phyloP scores from a whole-genome alignment of 2,329 filamentous ascomycete species.

The Xylariales sp. region DNA sequence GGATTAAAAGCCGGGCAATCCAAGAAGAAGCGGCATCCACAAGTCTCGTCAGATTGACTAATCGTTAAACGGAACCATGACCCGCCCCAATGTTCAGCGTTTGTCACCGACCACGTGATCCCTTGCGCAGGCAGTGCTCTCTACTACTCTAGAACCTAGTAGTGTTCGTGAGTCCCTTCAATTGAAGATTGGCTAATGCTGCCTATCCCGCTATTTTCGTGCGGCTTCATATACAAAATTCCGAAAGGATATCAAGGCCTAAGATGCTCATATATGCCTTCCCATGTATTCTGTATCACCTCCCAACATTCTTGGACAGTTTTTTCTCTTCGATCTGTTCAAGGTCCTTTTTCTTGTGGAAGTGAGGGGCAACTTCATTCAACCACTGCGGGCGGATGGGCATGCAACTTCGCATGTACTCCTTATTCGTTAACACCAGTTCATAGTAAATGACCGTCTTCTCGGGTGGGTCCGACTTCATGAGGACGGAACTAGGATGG shows the following conservation, averaged over 20 bases:
- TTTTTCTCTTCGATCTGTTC: constrained; percentile 86
- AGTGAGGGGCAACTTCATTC: constrained; percentile 90
- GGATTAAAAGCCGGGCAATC: constrained; percentile 1
- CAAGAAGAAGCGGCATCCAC: constrained; percentile 2
- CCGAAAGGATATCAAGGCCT: background rate
- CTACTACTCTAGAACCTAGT: background rate
- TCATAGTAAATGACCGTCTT: constrained; percentile 92
- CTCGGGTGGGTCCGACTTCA: constrained; percentile 77
- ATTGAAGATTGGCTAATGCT: constrained; percentile 6
- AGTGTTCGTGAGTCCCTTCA: background rate
- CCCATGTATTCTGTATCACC: constrained; percentile 21
- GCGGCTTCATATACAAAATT: constrained; percentile 1
- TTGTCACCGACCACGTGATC: constrained; percentile 3
- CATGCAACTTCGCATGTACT: constrained; percentile 91
- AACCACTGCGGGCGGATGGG: constrained; percentile 88
- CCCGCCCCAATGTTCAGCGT: background rate
- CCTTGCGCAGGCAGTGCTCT: background rate
- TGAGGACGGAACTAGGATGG: constrained; percentile 88
- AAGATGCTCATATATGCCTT: constrained; percentile 6
- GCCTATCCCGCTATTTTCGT: background rate
- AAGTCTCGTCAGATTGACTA: constrained; percentile 3
- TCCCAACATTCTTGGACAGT: constrained; percentile 65
- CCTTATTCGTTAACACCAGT: constrained; percentile 83
- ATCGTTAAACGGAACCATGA: background rate
- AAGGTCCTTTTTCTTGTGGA: constrained; percentile 90